These are phyloP conservation scores for Pleurotus giganteus DNA, from an alignment of 768 basidiomycete species.

Conservation along the genomic window DNA sequence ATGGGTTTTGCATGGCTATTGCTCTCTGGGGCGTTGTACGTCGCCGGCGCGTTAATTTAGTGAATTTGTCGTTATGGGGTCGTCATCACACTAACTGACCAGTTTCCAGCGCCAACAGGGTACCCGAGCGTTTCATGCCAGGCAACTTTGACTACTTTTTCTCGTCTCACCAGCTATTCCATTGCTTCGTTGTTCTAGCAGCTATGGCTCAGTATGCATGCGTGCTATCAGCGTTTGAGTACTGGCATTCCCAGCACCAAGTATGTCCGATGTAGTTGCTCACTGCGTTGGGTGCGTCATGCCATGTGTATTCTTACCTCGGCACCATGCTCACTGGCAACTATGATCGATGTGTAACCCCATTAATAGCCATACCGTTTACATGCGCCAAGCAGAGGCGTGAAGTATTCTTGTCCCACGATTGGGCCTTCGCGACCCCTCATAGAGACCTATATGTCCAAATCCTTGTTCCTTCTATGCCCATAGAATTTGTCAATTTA, in stretches of 20 bases:
- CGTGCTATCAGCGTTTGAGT: slow-evolving; percentile 54
- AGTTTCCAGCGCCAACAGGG: slow-evolving; percentile 68
- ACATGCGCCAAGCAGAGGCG: slow-evolving; percentile 3
- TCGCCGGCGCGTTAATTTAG: slow-evolving; percentile 80
- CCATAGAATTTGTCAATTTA: not conserved
- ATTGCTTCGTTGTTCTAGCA: slow-evolving; percentile 72
- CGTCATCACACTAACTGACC: slow-evolving; percentile 15
- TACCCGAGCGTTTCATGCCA: slow-evolving; percentile 74
- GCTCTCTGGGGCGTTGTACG: slow-evolving; percentile 70
- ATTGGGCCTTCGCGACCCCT: not conserved
- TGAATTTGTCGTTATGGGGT: slow-evolving; percentile 40
- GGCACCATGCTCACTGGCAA: not conserved
- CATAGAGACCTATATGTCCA: no score
- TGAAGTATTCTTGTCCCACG: not conserved
- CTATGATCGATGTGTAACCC: slow-evolving; percentile 7
- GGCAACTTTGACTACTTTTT: slow-evolving; percentile 79
- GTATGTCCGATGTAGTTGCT: slow-evolving; percentile 21
- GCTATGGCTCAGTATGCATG: slow-evolving; percentile 64
- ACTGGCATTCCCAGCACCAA: slow-evolving; percentile 47
- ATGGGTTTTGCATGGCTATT: slow-evolving; percentile 75
- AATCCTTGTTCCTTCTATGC: not conserved
- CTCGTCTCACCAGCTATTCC: slow-evolving; percentile 90
- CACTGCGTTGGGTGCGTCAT: slow-evolving; percentile 5
- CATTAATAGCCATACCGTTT: slow-evolving; percentile 8
- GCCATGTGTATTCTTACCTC: slow-evolving; percentile 11